Evolutionary conservation across 106 monocot genomes (phyloP), one percentile per base, ranked within the genome.

Genomic region (Amphibolis antarctica): DNA sequence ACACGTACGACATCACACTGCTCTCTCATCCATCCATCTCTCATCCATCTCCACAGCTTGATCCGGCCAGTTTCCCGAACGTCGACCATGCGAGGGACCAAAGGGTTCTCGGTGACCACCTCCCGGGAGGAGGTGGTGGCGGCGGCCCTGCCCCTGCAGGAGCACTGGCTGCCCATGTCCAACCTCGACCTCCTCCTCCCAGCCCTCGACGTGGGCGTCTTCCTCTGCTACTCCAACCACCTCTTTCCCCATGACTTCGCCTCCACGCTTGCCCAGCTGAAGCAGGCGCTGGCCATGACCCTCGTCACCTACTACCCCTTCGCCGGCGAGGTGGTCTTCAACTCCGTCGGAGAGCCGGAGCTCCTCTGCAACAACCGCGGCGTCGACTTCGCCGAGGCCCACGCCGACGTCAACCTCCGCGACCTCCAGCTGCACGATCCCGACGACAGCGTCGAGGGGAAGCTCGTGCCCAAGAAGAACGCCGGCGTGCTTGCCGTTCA

Each of bases 131-230:
- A 78, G 65, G 75, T 60, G 50, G 76, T 91, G 27, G 60, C 74
- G 1, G 76, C 90, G 0, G 71, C 67, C 28, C 76, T 81, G 14
- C 83, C 90, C 3, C n/a, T 77, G 69, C 86, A 86, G 43, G 86
- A 91, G 42, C 90, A 86, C 65, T 67, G 76, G 60, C 68, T 81
- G 0, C 66, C 83, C 1, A 57, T 83, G 43, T 91, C 86, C 10
- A 91, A 86, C 72, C 80, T 91, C 45, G 87, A 92, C 77, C 82
- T 86, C 9, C 67, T 92, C 28, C 77, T 92, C 0, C 92, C 92
- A 1, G 64, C 84, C 12, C 0, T 87, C n/a, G 82, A 87, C 68
- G 63, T 87, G 17, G 82, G 84, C 10, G 72, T 92, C 60, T 92
- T 86, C 79, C 73, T 86, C 74, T 86, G 84, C 51, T 92, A 84